Evolutionary conservation across 2,329 filamentous ascomycete genomes (phyloP).

Genomic region (Venturia asperata): DNA sequence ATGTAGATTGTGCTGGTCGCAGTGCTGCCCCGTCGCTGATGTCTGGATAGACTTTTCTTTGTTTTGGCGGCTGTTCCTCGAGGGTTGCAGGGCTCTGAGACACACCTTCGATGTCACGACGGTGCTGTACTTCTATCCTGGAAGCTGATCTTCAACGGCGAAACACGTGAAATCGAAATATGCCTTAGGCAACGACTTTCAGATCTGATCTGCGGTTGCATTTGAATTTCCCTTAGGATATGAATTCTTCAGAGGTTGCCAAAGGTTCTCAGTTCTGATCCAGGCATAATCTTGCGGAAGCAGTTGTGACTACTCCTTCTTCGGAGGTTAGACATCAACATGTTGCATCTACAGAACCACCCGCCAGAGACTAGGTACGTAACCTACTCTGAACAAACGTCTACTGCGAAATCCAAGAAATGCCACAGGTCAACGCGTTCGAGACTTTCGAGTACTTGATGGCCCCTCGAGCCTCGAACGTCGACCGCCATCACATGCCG

Average conservation of each 20-base stretch:
- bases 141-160: constrained; percentile 12
- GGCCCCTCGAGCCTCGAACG: not conserved
- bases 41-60: constrained; percentile 10
- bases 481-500: not conserved
- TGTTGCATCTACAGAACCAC: too few species aligned
- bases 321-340: too few species aligned
- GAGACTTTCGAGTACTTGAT: too few species aligned
- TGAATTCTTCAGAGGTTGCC: too few species aligned
- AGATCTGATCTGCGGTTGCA: not conserved
- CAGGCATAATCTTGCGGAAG: too few species aligned
- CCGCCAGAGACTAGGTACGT: too few species aligned
- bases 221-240: too few species aligned
- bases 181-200: constrained; percentile 1
- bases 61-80: constrained; percentile 4
- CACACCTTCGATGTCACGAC: not conserved
- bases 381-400: too few species aligned
- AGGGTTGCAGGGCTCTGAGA: constrained; percentile 3
- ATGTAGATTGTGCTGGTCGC: not conserved
- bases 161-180: not conserved
- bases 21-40: not conserved
- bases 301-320: too few species aligned
- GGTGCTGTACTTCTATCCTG: not conserved
- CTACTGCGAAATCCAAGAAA: too few species aligned
- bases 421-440: too few species aligned
- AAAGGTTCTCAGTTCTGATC: too few species aligned